These are phyloP conservation scores for Spathaspora boniae DNA, from an alignment of 805 yeast genomes.

Conservation along the genomic window DNA sequence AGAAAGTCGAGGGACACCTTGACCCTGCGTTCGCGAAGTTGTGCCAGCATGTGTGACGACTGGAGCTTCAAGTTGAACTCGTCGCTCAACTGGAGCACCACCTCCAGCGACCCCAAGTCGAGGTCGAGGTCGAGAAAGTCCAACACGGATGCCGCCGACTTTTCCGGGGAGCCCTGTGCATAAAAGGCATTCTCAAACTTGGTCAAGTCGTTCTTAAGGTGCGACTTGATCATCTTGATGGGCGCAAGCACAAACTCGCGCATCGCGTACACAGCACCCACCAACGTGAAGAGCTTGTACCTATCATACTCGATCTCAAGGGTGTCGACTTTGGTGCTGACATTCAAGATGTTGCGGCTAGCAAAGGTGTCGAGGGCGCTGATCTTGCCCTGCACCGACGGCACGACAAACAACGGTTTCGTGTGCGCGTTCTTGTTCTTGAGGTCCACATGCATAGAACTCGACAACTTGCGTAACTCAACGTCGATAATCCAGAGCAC, in stretches of 20 bases:
- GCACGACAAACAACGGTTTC: slow-evolving; percentile 5
- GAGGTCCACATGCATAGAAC: slow-evolving; percentile 11
- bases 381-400: slow-evolving; percentile 3
- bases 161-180: not conserved
- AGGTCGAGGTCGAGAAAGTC: slow-evolving; percentile 7
- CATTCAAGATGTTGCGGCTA: slow-evolving; percentile 11
- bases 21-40: slow-evolving; percentile 5
- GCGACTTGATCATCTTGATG: slow-evolving; percentile 18
- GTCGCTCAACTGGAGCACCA: slow-evolving; percentile 41
- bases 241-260: slow-evolving; percentile 30
- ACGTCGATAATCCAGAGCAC: too few relatives aligned
- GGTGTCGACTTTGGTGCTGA: slow-evolving; percentile 14
- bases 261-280: slow-evolving; percentile 33
- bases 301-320: slow-evolving; percentile 22
- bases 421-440: slow-evolving; percentile 12
- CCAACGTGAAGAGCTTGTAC: slow-evolving; percentile 26
- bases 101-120: slow-evolving; percentile 17
- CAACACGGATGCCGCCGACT: not conserved
- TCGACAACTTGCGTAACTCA: too few relatives aligned
- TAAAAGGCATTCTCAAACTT: slow-evolving; percentile 6
- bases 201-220: slow-evolving; percentile 20
- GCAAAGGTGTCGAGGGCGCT: slow-evolving; percentile 4
- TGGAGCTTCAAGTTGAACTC: slow-evolving; percentile 50
- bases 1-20: slow-evolving; percentile 20
- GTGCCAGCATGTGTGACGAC: slow-evolving; percentile 10